phyloP scores from a whole-genome alignment of 345 rosid genomes.

The Eucalyptus guilfoylei region DNA sequence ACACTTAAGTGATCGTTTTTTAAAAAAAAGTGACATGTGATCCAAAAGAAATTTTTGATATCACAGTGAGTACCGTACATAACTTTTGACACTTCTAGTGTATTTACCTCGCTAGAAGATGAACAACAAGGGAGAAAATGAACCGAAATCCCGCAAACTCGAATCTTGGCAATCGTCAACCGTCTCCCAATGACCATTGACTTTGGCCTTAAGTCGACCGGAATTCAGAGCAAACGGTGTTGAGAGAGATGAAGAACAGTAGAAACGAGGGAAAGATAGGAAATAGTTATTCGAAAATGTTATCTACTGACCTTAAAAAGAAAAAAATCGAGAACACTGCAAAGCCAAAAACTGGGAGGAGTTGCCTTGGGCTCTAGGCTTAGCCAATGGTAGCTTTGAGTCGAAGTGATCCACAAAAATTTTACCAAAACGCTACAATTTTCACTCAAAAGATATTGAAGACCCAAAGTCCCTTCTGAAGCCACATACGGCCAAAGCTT shows the following conservation, averaged over 20 bases:
- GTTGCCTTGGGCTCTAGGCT: background rate
- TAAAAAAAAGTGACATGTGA: too few relatives aligned
- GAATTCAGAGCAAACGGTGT: background rate
- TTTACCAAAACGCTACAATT: too few relatives aligned
- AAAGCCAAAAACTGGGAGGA: background rate
- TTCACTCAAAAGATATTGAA: too few relatives aligned
- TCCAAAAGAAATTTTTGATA: too few relatives aligned
- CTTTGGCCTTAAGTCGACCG: background rate
- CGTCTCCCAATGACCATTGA: background rate
- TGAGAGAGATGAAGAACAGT: background rate
- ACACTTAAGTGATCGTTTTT: too few relatives aligned
- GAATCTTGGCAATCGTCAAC: background rate
- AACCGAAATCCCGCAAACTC: background rate
- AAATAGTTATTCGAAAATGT: too few relatives aligned
- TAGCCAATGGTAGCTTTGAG: background rate
- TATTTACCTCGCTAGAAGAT: too few relatives aligned
- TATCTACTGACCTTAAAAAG: too few relatives aligned
- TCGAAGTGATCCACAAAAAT: background rate
- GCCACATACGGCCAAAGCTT: too few relatives aligned
- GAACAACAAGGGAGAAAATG: background rate
- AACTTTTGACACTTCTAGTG: too few relatives aligned
- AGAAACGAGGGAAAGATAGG: too few relatives aligned
- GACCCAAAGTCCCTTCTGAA: too few relatives aligned
- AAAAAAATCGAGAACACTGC: background rate
- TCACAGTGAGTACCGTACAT: fast-evolving